These are phyloP conservation scores for Wickerhamomyces hampshirensis DNA, from an alignment of 805 yeast species.

Conservation along the genomic window DNA sequence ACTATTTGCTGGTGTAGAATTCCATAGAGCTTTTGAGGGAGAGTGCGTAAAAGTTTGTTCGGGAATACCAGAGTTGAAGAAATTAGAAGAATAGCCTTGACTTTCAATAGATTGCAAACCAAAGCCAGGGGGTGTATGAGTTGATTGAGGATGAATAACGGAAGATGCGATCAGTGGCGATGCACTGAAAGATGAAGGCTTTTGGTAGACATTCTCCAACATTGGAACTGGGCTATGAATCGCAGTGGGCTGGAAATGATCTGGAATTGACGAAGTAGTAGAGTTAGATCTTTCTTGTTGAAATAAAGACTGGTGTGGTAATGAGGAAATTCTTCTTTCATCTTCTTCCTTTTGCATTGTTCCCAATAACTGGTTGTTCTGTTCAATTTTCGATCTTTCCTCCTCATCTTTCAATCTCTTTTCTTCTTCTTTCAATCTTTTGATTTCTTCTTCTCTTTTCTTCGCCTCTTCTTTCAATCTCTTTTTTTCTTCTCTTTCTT, in stretches of 20 bases:
- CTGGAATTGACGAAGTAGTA: neutral
- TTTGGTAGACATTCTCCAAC: slow-evolving; percentile 2
- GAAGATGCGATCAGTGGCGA: slow-evolving; percentile 7
- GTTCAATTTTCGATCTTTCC: no score
- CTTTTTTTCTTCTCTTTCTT: slow-evolving; percentile 23
- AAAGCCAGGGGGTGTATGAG: slow-evolving; percentile 1
- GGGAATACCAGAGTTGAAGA: no score
- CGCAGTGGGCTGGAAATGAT: neutral
- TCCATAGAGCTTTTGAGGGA: neutral
- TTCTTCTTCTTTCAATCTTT: slow-evolving; percentile 30
- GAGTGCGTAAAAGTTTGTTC: neutral
- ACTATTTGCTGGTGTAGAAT: neutral
- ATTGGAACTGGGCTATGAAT: slow-evolving; percentile 1
- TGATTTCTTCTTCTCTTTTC: slow-evolving; percentile 29
- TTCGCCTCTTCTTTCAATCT: slow-evolving; percentile 35
- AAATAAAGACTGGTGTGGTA: neutral
- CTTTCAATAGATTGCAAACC: neutral
- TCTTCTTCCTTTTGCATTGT: slow-evolving; percentile 1
- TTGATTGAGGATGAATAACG: neutral
- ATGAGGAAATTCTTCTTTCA: no score
- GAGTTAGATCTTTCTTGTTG: neutral
- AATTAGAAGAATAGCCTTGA: no score
- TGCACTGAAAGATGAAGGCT: slow-evolving; percentile 4
- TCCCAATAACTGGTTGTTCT: neutral
- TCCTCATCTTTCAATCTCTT: slow-evolving; percentile 9